Evolutionary conservation across 352 stramenopile species (phyloP).

Genomic region (Aphanomyces euteiches): DNA sequence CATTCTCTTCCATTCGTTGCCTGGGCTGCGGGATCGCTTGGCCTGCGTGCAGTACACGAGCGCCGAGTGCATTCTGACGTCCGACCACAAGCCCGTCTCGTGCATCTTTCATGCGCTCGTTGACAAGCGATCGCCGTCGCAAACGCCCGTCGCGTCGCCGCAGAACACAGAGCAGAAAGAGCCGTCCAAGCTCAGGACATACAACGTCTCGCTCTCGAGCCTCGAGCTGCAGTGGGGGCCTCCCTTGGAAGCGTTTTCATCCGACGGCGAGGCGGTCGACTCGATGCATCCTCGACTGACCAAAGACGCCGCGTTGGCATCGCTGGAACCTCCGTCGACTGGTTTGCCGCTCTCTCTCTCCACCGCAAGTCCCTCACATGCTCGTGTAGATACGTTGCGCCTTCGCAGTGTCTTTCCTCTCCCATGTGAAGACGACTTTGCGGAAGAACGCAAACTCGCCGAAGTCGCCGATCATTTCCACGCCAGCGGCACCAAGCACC

Average conservation of each 20-base stretch:
- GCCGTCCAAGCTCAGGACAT: background rate
- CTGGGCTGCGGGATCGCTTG: slow-evolving; percentile 47
- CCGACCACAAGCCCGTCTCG: slow-evolving; percentile 81
- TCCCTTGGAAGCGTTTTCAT: background rate
- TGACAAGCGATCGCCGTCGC: slow-evolving; percentile 7
- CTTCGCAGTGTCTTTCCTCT: slow-evolving; percentile 62
- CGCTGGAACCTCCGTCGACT: no score
- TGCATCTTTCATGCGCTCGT: slow-evolving; percentile 52
- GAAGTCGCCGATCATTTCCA: slow-evolving; percentile 64
- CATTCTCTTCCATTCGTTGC: slow-evolving; percentile 76
- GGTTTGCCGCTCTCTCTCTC: background rate
- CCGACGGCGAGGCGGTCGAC: background rate
- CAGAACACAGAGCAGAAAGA: background rate
- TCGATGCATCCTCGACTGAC: background rate
- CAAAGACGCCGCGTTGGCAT: no score
- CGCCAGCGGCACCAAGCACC: background rate
- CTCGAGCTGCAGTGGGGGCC: background rate
- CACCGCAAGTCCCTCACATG: background rate
- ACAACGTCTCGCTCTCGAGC: background rate
- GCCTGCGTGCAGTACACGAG: slow-evolving; percentile 70
- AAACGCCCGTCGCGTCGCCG: background rate
- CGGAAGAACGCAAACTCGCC: slow-evolving; percentile 71
- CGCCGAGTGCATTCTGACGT: slow-evolving; percentile 66
- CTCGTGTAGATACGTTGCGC: background rate
- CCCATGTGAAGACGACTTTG: slow-evolving; percentile 75